Evolutionary conservation across 2,329 filamentous ascomycete genomes (phyloP).

Genomic region (Amauroascus niger): DNA sequence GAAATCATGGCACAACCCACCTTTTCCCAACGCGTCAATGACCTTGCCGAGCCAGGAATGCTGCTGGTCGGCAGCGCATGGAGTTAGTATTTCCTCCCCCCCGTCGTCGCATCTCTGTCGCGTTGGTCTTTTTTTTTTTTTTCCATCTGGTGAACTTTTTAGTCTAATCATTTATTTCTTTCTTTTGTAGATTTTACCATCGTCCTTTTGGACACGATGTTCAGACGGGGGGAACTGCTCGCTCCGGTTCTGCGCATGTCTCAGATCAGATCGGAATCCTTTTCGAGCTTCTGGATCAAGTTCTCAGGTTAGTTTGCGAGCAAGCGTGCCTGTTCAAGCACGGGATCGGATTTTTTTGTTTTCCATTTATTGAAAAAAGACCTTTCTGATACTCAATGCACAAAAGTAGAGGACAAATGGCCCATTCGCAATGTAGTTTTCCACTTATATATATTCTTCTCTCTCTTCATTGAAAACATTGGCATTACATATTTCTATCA

Average conservation of each 20-base stretch:
- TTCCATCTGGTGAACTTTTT: background rate
- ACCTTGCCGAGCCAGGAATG: constrained; percentile 12
- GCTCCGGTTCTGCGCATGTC: constrained; percentile 26
- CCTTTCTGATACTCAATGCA: background rate
- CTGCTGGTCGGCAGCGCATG: constrained; percentile 13
- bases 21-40: constrained; percentile 10
- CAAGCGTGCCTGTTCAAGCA: background rate
- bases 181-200: constrained; percentile 25
- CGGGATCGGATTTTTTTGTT: background rate
- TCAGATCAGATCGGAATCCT: constrained; percentile 33
- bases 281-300: constrained; percentile 35
- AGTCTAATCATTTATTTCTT: background rate
- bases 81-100: constrained; percentile 8
- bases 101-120: too few species aligned
- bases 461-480: background rate
- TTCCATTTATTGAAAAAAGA: background rate
- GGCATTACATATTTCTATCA: too few species aligned
- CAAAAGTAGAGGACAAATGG: too few species aligned
- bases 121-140: background rate
- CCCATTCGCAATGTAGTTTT: too few species aligned
- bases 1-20: constrained; percentile 1
- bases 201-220: constrained; percentile 27
- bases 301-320: constrained; percentile 29
- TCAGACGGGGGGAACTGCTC: constrained; percentile 28
- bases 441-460: too few species aligned